These are phyloP conservation scores for Prillingera fragicola DNA, from an alignment of 1,284 basidiomycete species.

Conservation along the genomic window DNA sequence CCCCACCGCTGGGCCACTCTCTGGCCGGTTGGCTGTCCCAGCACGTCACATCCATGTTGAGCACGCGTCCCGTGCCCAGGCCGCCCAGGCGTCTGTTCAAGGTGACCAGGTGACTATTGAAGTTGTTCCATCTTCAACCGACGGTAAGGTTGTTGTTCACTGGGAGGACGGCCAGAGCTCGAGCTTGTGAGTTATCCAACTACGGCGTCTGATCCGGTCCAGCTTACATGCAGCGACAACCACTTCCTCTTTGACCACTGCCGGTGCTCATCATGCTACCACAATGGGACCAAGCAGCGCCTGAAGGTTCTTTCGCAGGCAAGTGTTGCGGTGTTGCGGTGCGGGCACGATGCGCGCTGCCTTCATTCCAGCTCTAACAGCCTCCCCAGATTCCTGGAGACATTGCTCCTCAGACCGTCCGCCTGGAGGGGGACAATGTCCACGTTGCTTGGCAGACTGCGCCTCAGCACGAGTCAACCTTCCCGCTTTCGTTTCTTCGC, in stretches of 20 bases:
- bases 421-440: conserved; percentile 15
- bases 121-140: conserved; percentile 16
- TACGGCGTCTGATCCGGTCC: neutral
- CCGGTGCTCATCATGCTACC: conserved; percentile 80
- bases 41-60: no score
- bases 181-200: conserved; percentile 1
- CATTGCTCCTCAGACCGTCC: conserved; percentile 49
- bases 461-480: conserved; percentile 62
- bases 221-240: conserved; percentile 55
- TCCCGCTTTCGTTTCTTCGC: conserved; percentile 54
- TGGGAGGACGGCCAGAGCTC: conserved; percentile 8
- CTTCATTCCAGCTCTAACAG: neutral
- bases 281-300: conserved; percentile 82
- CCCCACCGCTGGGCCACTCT: no score
- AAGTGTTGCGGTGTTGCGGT: conserved; percentile 16
- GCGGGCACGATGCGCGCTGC: neutral
- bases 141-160: conserved; percentile 1
- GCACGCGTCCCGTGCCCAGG: no score
- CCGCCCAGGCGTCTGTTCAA: no score
- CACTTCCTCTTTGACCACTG: conserved; percentile 81
- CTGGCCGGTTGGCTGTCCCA: no score
- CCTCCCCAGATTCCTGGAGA: conserved; percentile 64
- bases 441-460: conserved; percentile 51
- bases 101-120: no score
- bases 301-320: conserved; percentile 79